These are phyloP conservation scores for Zizania latifolia DNA, from an alignment of 176 grass and related monocot genomes.

Conservation along the genomic window DNA sequence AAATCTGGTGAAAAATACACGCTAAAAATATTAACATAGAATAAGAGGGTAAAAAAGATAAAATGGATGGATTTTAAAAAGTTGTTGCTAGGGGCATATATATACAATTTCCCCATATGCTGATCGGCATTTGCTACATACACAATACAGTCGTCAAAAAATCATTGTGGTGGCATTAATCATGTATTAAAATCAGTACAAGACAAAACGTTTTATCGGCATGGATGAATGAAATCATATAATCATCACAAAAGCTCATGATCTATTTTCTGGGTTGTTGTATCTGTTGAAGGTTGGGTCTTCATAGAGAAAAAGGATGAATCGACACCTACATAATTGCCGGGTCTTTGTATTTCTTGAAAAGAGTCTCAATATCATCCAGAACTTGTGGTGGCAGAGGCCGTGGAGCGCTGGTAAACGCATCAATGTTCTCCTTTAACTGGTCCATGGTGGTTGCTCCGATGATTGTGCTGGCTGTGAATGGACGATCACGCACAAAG, in stretches of 20 bases:
- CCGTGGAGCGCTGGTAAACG: constrained; percentile 47
- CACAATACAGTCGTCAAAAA: too few relatives aligned
- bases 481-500: constrained; percentile 68
- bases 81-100: too few relatives aligned
- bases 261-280: background rate
- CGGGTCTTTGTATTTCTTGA: constrained; percentile 73
- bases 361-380: constrained; percentile 54
- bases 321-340: constrained; percentile 40
- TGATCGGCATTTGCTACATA: too few relatives aligned
- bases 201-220: background rate
- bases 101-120: too few relatives aligned
- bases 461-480: constrained; percentile 81
- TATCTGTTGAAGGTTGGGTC: background rate
- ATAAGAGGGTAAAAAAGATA: too few relatives aligned
- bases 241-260: background rate
- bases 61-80: too few relatives aligned
- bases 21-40: too few relatives aligned
- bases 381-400: constrained; percentile 51
- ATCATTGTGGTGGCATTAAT: background rate
- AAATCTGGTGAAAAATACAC: too few relatives aligned
- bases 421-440: constrained; percentile 66
- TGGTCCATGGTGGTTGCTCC: constrained; percentile 77
- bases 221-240: constrained; percentile 1
- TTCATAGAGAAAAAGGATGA: background rate
- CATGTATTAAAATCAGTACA: background rate